Conservation (phyloP, 2,329 filamentous ascomycete species). For the Neopestalotiopsis sp. region DNA sequence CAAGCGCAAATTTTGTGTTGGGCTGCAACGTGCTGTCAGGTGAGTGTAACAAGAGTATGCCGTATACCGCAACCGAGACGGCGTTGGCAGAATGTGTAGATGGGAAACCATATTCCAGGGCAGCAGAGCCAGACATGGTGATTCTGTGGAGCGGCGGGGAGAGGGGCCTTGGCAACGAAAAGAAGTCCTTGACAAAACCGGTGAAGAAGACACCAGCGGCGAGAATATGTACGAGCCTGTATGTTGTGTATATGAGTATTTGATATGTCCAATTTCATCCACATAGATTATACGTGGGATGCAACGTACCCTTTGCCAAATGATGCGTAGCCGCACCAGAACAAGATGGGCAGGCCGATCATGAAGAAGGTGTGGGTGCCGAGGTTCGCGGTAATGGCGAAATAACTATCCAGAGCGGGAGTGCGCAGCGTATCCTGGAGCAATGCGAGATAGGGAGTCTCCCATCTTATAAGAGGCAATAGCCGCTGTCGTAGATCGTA, state of each 20-base stretch:
- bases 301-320: constrained; percentile 81
- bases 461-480: constrained; percentile 88
- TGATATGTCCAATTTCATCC: neutral
- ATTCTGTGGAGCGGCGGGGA: constrained; percentile 93
- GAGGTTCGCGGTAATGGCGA: constrained; percentile 93
- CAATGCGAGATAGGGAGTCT: constrained; percentile 91
- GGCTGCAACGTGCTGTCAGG: constrained; percentile 66
- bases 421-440: constrained; percentile 82
- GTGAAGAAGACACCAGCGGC: constrained; percentile 84
- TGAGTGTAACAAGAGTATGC: constrained; percentile 71
- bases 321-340: constrained; percentile 90
- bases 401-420: constrained; percentile 90
- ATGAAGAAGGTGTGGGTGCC: constrained; percentile 99
- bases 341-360: constrained; percentile 90
- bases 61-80: constrained; percentile 89
- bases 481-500: constrained; percentile 81
- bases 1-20: constrained; percentile 65
- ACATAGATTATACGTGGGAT: neutral
- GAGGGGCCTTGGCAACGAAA: constrained; percentile 88
- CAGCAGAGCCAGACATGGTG: constrained; percentile 95
- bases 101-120: constrained; percentile 95
- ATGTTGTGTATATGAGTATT: constrained; percentile 36
- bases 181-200: constrained; percentile 92
- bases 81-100: constrained; percentile 98
- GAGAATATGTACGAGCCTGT: constrained; percentile 74